A percentile compares a stretch with the other conserved stretches of the same genome.
Evolutionary conservation across 1,284 basidiomycete genomes (phyloP).

Genomic region (Ustilago sp.): DNA sequence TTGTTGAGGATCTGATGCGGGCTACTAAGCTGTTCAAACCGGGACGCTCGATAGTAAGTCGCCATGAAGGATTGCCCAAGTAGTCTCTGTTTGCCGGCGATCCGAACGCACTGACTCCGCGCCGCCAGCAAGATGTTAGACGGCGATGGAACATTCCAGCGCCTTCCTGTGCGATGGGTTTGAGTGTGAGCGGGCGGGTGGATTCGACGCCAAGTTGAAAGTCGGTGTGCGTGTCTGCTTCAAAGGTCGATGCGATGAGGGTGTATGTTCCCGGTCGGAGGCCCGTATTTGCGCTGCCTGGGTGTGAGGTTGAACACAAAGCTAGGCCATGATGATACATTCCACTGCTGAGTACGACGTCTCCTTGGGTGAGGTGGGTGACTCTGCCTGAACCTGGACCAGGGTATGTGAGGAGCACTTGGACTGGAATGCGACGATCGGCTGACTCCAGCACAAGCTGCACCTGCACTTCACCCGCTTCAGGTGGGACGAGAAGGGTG

Average conservation of each 20-base stretch:
- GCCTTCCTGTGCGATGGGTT: constrained; percentile 77
- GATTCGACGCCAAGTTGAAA: constrained; percentile 77
- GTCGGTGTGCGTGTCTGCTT: constrained; percentile 77
- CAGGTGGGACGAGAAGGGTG: constrained; percentile 71
- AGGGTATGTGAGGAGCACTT: constrained; percentile 75
- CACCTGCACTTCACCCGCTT: constrained; percentile 35
- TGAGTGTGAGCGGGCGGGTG: constrained; percentile 71
- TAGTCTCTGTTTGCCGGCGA: constrained; percentile 77
- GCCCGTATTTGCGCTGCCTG: constrained; percentile 4
- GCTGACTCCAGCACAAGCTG: constrained; percentile 75
- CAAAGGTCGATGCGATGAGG: constrained; percentile 83
- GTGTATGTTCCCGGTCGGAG: constrained; percentile 77
- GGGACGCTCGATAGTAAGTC: constrained; percentile 70
- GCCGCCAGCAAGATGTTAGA: constrained; percentile 73
- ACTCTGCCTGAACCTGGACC: constrained; percentile 72
- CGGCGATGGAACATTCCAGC: constrained; percentile 87
- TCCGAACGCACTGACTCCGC: constrained; percentile 77
- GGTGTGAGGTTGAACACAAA: constrained; percentile 71
- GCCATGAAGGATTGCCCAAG: constrained; percentile 77
- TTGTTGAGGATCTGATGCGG: constrained; percentile 6
- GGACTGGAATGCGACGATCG: constrained; percentile 78
- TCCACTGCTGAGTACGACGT: constrained; percentile 80
- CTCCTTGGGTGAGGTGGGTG: constrained; percentile 73
- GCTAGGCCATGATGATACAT: constrained; percentile 85
- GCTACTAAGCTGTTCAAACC: constrained; percentile 13